Percentiles rank a stretch among this genome's conserved stretches.
phyloP scores from a whole-genome alignment of 179 eudicot species.

The Beta lomatogona region DNA sequence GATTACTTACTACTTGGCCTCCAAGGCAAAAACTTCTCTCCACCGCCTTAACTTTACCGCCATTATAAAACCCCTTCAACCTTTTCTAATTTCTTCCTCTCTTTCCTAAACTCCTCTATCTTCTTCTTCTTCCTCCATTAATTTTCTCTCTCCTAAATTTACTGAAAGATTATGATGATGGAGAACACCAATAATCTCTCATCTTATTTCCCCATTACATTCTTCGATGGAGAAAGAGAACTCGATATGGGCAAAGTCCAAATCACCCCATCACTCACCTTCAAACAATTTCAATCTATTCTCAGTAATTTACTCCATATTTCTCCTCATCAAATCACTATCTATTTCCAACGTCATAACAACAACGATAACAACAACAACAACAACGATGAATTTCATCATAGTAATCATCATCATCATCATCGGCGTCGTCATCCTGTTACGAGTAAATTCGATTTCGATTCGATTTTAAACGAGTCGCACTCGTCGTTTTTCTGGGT shows the following conservation, averaged over 20 bases:
- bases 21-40: constrained; percentile 12
- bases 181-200: background rate
- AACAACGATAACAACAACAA: no score
- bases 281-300: constrained; percentile 48
- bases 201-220: constrained; percentile 41
- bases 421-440: constrained; percentile 30
- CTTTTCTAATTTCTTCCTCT: background rate
- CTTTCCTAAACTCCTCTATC: background rate
- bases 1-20: background rate
- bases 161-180: constrained; percentile 5
- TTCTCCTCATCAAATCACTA: constrained; percentile 64
- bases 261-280: constrained; percentile 44
- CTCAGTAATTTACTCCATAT: constrained; percentile 51
- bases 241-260: constrained; percentile 43
- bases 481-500: constrained; percentile 32
- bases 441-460: constrained; percentile 40
- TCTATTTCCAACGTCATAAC: constrained; percentile 14
- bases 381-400: background rate
- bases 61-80: constrained; percentile 15
- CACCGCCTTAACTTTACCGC: constrained; percentile 21
- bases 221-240: constrained; percentile 63
- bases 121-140: background rate
- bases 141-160: background rate
- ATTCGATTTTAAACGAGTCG: background rate
- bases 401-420: background rate